A percentile compares a stretch with the other conserved stretches of the same genome.
Evolutionary conservation across 176 grass and related monocot species (phyloP).

Genomic region (Areca catechu): DNA sequence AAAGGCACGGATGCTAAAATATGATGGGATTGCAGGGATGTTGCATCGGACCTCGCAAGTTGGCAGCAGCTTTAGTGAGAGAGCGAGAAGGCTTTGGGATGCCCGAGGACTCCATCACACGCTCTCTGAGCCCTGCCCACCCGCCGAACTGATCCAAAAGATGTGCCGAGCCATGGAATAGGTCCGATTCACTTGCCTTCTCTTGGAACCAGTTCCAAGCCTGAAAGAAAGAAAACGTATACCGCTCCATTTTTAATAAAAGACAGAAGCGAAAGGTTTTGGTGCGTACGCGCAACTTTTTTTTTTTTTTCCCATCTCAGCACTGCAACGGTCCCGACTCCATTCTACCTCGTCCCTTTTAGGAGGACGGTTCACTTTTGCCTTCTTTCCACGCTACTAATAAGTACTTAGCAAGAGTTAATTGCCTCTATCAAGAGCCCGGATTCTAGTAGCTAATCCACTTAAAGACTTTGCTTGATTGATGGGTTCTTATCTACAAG

Average conservation of each 20-base stretch:
- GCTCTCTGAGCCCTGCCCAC: too few relatives aligned
- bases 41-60: constrained; percentile 3
- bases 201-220: not conserved
- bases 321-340: not conserved
- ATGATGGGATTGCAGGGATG: not conserved
- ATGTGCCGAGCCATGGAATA: not conserved
- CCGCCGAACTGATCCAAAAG: too few relatives aligned
- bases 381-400: too few relatives aligned
- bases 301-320: not conserved
- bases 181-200: not conserved
- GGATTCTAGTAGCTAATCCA: too few relatives aligned
- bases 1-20: too few relatives aligned
- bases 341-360: not conserved
- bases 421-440: too few relatives aligned
- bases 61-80: not conserved
- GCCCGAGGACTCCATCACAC: too few relatives aligned
- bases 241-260: too few relatives aligned
- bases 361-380: not conserved
- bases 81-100: not conserved
- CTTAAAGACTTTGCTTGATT: too few relatives aligned
- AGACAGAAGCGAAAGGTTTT: not conserved
- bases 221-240: too few relatives aligned
- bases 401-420: too few relatives aligned
- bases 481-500: too few relatives aligned
- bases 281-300: not conserved